A percentile compares a stretch with the other conserved stretches of the same genome.
phyloP scores from a whole-genome alignment of 768 basidiomycete species.

The Lactarius trivialis region DNA sequence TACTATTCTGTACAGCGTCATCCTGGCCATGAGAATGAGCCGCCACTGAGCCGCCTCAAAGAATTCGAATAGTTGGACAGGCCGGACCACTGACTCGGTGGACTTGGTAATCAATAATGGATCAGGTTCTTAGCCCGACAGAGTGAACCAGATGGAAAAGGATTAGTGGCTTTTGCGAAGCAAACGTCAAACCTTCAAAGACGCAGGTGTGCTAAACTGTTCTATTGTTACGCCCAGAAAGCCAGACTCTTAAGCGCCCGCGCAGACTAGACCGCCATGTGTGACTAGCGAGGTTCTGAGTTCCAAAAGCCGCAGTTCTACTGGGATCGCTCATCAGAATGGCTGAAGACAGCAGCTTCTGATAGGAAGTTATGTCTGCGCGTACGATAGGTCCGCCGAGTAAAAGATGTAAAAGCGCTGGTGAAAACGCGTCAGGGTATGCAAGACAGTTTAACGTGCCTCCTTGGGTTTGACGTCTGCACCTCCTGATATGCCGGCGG shows the following conservation, averaged over 20 bases:
- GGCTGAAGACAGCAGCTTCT: constrained; percentile 94
- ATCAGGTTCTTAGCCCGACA: constrained; percentile 53
- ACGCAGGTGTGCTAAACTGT: constrained; percentile 74
- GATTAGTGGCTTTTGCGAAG: constrained; percentile 79
- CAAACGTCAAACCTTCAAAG: constrained; percentile 58
- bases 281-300: constrained; percentile 78
- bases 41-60: no score
- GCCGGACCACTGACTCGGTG: constrained; percentile 79
- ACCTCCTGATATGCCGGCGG: constrained; percentile 25
- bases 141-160: constrained; percentile 80
- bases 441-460: constrained; percentile 17
- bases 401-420: constrained; percentile 44
- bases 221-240: constrained; percentile 58
- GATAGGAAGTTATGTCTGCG: constrained; percentile 64
- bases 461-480: not conserved
- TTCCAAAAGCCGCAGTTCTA: constrained; percentile 78
- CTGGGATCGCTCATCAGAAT: constrained; percentile 92
- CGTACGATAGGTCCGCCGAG: constrained; percentile 36
- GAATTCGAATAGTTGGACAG: constrained; percentile 74
- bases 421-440: constrained; percentile 53
- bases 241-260: constrained; percentile 29
- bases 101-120: constrained; percentile 96
- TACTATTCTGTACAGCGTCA: constrained; percentile 23
- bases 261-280: constrained; percentile 67
- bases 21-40: constrained; percentile 28